These are phyloP conservation scores for Psilocybe cyanescens DNA, from an alignment of 768 basidiomycete species.

Conservation along the genomic window DNA sequence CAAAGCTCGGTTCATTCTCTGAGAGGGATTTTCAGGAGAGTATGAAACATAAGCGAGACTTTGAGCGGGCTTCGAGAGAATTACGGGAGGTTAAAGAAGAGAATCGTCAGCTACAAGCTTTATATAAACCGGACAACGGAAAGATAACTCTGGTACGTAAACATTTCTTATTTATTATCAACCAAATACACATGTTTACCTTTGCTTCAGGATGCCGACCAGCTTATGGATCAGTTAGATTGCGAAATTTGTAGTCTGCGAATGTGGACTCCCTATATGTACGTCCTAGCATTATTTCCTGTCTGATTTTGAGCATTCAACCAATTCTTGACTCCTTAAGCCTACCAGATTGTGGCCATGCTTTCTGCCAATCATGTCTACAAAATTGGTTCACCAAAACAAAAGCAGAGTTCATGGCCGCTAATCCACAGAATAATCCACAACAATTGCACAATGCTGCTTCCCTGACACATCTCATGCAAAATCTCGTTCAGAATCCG, in stretches of 20 bases:
- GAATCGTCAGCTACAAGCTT: conserved; percentile 28
- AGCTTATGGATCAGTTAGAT: conserved; percentile 55
- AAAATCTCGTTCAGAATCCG: conserved; percentile 25
- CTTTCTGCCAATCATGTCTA: conserved; percentile 67
- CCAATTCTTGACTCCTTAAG: conserved; percentile 34
- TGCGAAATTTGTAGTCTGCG: conserved; percentile 69
- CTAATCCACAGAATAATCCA: conserved; percentile 47
- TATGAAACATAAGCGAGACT: conserved; percentile 32
- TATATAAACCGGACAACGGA: conserved; percentile 26
- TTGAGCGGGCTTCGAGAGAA: conserved; percentile 26
- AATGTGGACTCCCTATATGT: conserved; percentile 75
- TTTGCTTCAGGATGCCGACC: conserved; percentile 37
- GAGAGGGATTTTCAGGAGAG: conserved; percentile 31
- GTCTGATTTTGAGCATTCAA: not conserved
- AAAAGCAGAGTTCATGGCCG: conserved; percentile 50
- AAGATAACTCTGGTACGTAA: conserved; percentile 35
- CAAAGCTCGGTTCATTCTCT: not conserved
- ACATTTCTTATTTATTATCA: not conserved
- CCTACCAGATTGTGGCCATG: conserved; percentile 69
- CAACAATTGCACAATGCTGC: conserved; percentile 25
- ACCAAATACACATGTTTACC: not conserved
- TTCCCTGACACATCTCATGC: conserved; percentile 9
- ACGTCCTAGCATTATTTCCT: conserved; percentile 26
- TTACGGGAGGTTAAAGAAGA: conserved; percentile 26
- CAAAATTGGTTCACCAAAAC: conserved; percentile 56